Base-by-base conservation (phyloP, 768 basidiomycete genomes). In the Pisolithus orientalis region DNA sequence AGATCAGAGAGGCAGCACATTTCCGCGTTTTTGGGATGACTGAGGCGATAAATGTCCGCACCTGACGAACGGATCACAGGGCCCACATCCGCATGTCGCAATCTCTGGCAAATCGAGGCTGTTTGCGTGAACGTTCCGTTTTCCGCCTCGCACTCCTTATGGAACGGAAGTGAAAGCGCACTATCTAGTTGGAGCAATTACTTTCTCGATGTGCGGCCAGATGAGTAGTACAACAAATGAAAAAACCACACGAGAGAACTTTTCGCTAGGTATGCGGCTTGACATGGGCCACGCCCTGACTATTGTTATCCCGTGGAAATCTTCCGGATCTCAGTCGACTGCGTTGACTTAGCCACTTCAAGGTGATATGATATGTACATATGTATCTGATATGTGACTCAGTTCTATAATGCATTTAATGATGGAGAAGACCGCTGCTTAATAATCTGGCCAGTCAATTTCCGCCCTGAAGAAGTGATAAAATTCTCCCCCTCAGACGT, bases 21-120 rank as follows among this genome's bases (percentile, higher is more conserved):
- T 57, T 66, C 65, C 65, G 64, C 65, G 48, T 51, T 66, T 57
- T 34, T 55, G 38, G 42, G 39, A 51, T 47, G 48, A 53, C 57
- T 63, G 50, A 49, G 57, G 65, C 67, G 66, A 61, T 55, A 52
- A 61, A 68, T 56, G 54, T 48, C 66, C 67, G 60, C 66, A 58
- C 27, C 53, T 59, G 52, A 65, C 58, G 66, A 66, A 62, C 60
- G 65, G 62, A 58, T 59, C 48, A 44, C 31, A 53, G 55, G 57
- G 56, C 50, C 52, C 51, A 56, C 40, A 54, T 55, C 57, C 53
- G 46, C 53, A 55, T 54, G 34, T 53, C 44, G 53, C 52, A 16
- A 57, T 55, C 57, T 58, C 47, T 49, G 53, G 43, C 40, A 53
- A 57, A 54, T 51, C 42, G 50, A 51, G 44, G 60, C 57, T 57